Evolutionary conservation across 345 rosid species (phyloP), one percentile per base, ranked within the genome.

Genomic region (Eucalyptus curtisii): DNA sequence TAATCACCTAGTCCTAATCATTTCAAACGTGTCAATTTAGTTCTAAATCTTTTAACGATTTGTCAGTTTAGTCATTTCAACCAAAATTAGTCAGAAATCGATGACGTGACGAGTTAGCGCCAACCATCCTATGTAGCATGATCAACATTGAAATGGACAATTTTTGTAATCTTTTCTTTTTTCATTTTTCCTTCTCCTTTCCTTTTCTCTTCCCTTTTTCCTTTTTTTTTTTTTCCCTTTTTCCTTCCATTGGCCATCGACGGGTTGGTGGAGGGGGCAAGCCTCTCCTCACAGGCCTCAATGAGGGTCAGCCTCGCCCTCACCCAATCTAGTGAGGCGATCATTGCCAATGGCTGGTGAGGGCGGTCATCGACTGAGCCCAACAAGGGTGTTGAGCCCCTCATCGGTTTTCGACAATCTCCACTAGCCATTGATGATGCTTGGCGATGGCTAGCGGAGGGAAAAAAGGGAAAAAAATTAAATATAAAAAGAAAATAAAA

Each of bases 361-460:
- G 30, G 30, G 30, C 3, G 6, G 30, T 20, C 57, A 52, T 52
- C 0, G 10, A 13, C 1, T 24, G 13, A 55, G 61, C 61, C 30
- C 30, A 25, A 24, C 30, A 22, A 55, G 30, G 30, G 61, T 55
- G 61, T 24, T 4, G 13, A 55, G 12, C 30, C 61, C 3, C 13
- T 55, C 61, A 55, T 3, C 1, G 3, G 30, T 2, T 30, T 59
- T 27, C 8, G 3, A 13, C 15, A 2, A 30, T 30, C 68, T 27
- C 7, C 0, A 3, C 31, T 61, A 13, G 31, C 5, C 68, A 61
- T 61, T 30, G 68, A 61, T 13, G 33, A 61, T 0, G 24, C 24
- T 10, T 8, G 12, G 7, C 2, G 0, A 14, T n/a, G 20, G 20
- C 40, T 64, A 9, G 12, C 0, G 4, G 24, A 68, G 44, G 44